phyloP scores from a whole-genome alignment of 352 stramenopile species.

The Globisporangium mamillatum region DNA sequence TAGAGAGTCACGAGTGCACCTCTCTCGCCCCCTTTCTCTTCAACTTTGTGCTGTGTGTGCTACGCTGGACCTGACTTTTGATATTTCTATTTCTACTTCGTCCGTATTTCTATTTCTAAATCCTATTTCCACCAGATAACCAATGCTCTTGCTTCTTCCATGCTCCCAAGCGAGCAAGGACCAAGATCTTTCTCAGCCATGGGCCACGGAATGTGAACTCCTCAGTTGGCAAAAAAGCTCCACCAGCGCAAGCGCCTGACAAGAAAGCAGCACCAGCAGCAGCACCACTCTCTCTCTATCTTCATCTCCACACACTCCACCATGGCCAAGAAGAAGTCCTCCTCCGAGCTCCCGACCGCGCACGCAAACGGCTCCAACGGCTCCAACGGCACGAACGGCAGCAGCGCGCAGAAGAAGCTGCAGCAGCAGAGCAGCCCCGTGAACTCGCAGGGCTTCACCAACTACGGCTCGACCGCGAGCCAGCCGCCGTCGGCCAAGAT shows the following conservation, averaged over 20 bases:
- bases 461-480: conserved; percentile 40
- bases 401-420: conserved; percentile 6
- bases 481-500: conserved; percentile 26
- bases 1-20: not conserved
- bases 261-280: not conserved
- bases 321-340: conserved; percentile 19
- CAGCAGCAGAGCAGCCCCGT: conserved; percentile 20
- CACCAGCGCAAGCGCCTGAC: not conserved
- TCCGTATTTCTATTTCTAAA: not conserved
- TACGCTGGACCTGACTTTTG: not conserved
- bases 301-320: not conserved
- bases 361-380: not conserved
- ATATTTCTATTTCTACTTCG: not conserved
- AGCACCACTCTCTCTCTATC: not conserved
- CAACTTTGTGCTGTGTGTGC: not conserved
- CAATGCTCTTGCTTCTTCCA: not conserved
- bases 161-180: no score
- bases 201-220: not conserved
- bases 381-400: not conserved
- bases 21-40: not conserved
- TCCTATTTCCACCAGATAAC: not conserved
- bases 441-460: conserved; percentile 24
- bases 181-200: conserved; percentile 6
- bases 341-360: conserved; percentile 2
- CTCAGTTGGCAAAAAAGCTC: conserved; percentile 15